These are phyloP conservation scores for Vitellaria paradoxa DNA, from an alignment of 179 eudicot species.

Conservation along the genomic window DNA sequence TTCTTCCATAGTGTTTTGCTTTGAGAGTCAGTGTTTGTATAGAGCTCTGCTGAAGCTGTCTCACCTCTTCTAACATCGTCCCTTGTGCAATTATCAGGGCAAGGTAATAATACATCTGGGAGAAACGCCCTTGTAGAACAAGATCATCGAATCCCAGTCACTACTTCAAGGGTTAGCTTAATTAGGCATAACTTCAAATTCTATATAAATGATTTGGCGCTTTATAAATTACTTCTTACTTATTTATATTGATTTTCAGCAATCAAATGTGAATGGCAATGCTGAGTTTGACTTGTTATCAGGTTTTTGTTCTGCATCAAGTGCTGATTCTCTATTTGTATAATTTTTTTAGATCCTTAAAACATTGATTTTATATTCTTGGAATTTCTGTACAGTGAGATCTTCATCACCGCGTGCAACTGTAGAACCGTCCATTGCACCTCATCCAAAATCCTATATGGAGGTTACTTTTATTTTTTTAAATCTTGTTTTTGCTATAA, in stretches of 20 bases:
- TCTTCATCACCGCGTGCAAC: constrained; percentile 61
- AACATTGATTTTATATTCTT: constrained; percentile 3
- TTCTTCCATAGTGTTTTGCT: background rate
- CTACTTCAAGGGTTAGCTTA: constrained; percentile 54
- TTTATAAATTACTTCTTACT: background rate
- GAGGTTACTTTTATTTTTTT: constrained; percentile 44
- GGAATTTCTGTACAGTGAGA: constrained; percentile 45
- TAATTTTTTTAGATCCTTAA: constrained; percentile 10
- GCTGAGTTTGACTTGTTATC: constrained; percentile 44
- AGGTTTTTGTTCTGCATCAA: constrained; percentile 36
- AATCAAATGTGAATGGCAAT: constrained; percentile 39
- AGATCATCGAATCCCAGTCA: constrained; percentile 38
- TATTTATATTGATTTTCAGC: constrained; percentile 23
- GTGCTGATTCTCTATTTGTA: constrained; percentile 3
- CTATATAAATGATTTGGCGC: background rate
- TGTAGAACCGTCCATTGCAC: constrained; percentile 52
- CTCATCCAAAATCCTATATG: constrained; percentile 72
- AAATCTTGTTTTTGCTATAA: background rate
- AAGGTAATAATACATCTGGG: constrained; percentile 33
- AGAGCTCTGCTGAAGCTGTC: background rate
- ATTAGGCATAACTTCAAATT: background rate
- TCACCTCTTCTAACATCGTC: background rate
- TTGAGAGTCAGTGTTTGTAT: background rate
- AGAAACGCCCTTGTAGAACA: constrained; percentile 40
- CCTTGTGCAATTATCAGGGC: constrained; percentile 35